These are phyloP conservation scores for Ensete glaucum DNA, from an alignment of 176 grass and related monocot genomes.

Conservation along the genomic window DNA sequence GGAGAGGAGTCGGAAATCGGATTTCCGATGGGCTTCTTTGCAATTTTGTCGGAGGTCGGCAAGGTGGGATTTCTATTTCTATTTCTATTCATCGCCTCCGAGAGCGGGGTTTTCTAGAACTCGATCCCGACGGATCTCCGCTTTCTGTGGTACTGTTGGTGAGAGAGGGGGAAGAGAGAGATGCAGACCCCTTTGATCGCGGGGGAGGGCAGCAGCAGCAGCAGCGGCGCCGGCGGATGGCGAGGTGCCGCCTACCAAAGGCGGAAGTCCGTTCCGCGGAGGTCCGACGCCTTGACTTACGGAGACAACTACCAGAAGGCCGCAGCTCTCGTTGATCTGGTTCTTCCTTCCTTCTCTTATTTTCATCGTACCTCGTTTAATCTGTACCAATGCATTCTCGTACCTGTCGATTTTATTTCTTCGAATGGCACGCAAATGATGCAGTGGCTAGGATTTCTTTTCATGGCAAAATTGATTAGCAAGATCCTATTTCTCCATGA, in stretches of 20 bases:
- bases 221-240: constrained; percentile 6
- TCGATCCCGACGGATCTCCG: background rate
- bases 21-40: no score
- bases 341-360: background rate
- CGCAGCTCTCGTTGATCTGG: constrained; percentile 90
- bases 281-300: constrained; percentile 65
- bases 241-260: constrained; percentile 2
- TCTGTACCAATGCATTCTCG: background rate
- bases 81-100: no score
- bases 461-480: no score
- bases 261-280: constrained; percentile 33
- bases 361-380: background rate
- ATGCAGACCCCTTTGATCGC: constrained; percentile 52
- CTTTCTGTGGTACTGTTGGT: background rate
- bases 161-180: constrained; percentile 1
- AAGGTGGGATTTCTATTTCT: no score
- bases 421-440: no score
- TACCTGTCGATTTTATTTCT: no score
- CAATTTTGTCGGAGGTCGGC: no score
- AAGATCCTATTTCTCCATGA: no score
- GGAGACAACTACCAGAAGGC: constrained; percentile 94
- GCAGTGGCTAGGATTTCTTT: no score
- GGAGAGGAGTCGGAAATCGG: no score
- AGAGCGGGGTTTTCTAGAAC: no score
- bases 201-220: constrained; percentile 18